Percentiles rank a stretch among this genome's conserved stretches.
Evolutionary conservation across 1,284 basidiomycete genomes (phyloP).

Genomic region (Cystobasidium sp.): DNA sequence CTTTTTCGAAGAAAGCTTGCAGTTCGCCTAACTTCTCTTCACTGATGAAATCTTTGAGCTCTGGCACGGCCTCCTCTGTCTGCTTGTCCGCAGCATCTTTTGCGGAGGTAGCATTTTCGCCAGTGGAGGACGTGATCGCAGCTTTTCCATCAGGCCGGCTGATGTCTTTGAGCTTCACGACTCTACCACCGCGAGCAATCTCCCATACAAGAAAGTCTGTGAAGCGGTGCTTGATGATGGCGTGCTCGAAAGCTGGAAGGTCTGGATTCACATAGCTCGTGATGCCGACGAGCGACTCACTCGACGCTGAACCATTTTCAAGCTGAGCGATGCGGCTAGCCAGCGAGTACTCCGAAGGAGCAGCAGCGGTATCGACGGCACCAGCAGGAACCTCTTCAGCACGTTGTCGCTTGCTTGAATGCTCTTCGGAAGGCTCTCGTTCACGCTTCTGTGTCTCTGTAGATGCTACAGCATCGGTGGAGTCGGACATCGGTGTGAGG

Average conservation of each 20-base stretch:
- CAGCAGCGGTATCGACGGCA: not conserved
- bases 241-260: conserved; percentile 71
- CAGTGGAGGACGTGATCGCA: not conserved
- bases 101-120: conserved; percentile 13
- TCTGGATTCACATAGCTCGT: conserved; percentile 78
- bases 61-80: not conserved
- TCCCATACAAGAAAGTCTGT: conserved; percentile 93
- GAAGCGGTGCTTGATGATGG: conserved; percentile 91
- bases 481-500: conserved; percentile 21
- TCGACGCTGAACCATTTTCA: conserved; percentile 24
- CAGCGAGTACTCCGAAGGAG: conserved; percentile 24
- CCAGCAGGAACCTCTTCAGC: not conserved
- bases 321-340: conserved; percentile 23
- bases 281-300: conserved; percentile 84
- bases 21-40: conserved; percentile 24
- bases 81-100: not conserved
- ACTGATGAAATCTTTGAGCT: conserved; percentile 23
- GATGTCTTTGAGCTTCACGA: conserved; percentile 77
- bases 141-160: conserved; percentile 62
- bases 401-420: conserved; percentile 28
- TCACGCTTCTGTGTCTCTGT: not conserved
- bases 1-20: not conserved
- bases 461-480: not conserved
- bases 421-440: conserved; percentile 7
- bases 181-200: conserved; percentile 75